Base-by-base conservation (phyloP, 305 asterid species). In the Rubia tinctorum region DNA sequence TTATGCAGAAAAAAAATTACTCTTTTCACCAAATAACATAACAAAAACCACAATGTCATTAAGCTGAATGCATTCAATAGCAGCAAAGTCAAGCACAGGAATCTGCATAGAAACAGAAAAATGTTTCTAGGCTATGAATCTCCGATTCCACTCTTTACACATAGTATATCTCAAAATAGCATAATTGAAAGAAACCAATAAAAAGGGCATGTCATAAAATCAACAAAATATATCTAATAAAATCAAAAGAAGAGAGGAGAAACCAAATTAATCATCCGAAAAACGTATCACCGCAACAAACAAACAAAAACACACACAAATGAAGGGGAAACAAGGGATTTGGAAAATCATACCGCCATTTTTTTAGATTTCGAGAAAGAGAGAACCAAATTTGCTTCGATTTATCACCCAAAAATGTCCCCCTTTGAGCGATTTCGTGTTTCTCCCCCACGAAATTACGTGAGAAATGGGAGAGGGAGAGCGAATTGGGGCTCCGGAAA, bases 281-380 rank as follows among this genome's bases (percentile, higher is more conserved):
- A 34, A 15, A 22, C 27, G 18, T 6, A 17, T 10, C 2, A 34
- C 27, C 27, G 7, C 18, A 42, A 66, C 1, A 66, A 37, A 37
- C 40, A 37, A 37, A 30, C 0, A 65, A 18, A 66, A 8, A 66
- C 11, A 27, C 3, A 13, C 37, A 30, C 37, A 30, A 66, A 20
- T 40, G 14, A 40, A 42, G 12, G 6, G 18, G 18, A 66, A 40
- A 67, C 4, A 13, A 18, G 15, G 17, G 27, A 9, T 42, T 42
- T 66, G 11, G 58, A 55, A 55, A 44, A n/a, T 6, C 71, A 12
- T 67, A 67, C 71, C 58, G 71, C 71, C 71, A 67, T 67, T 23
- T 18, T 55, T 44, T 67, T 4, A 67, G 56, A 67, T 67, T 67
- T 67, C 17, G 37, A 66, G 53, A 1, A 42, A 42, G 39, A 43